A percentile compares a stretch with the other conserved stretches of the same genome.
These are phyloP conservation scores for Lanmaoa rubissima DNA, from an alignment of 768 basidiomycete genomes.

Conservation along the genomic window DNA sequence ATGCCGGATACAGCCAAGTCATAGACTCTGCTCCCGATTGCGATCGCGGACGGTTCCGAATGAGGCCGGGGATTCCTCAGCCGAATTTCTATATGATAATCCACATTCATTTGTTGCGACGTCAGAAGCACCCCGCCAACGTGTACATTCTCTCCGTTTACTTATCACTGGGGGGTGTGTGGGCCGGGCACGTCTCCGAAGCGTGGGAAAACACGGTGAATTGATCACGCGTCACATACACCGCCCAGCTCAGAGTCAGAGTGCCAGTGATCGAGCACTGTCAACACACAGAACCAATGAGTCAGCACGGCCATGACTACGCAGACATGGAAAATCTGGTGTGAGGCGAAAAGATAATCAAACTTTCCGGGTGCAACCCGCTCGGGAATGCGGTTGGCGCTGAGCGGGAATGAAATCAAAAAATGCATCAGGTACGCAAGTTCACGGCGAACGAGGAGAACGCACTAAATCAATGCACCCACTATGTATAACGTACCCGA, in stretches of 20 bases:
- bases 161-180: conserved; percentile 21
- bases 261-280: conserved; percentile 61
- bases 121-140: conserved; percentile 25
- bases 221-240: conserved; percentile 23
- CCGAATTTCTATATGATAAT: conserved; percentile 30
- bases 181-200: conserved; percentile 14
- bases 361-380: conserved; percentile 71
- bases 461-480: conserved; percentile 84
- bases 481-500: conserved; percentile 74
- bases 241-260: conserved; percentile 20
- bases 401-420: conserved; percentile 43
- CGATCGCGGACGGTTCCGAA: conserved; percentile 25
- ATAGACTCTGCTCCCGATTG: neutral
- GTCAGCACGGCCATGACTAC: conserved; percentile 71
- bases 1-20: conserved; percentile 10
- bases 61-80: conserved; percentile 15
- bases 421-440: conserved; percentile 24
- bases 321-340: conserved; percentile 87
- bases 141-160: conserved; percentile 30
- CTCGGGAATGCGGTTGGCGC: conserved; percentile 84
- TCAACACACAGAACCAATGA: conserved; percentile 59
- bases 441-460: conserved; percentile 31
- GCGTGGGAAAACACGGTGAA: conserved; percentile 27
- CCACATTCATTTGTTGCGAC: conserved; percentile 24
- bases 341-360: conserved; percentile 76